These are phyloP conservation scores for Cyberlindnera subsufficiens DNA, from an alignment of 805 yeast species.

Conservation along the genomic window DNA sequence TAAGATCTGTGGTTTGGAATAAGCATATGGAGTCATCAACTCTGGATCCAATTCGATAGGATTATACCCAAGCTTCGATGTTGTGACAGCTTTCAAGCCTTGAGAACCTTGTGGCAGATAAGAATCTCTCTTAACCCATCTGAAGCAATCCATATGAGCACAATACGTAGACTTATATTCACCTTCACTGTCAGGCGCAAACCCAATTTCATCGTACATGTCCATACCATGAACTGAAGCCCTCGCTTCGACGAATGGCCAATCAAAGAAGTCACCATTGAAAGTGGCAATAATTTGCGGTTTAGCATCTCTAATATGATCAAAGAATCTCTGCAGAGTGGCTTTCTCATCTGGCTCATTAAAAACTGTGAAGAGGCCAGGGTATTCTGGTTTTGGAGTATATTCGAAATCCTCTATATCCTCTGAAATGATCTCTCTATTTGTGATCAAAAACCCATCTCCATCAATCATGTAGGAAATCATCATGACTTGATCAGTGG, in stretches of 20 bases:
- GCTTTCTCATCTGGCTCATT: slow-evolving; percentile 85
- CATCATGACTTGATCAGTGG: slow-evolving; percentile 95
- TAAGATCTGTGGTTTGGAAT: slow-evolving; percentile 83
- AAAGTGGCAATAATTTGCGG: slow-evolving; percentile 98
- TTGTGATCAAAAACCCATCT: slow-evolving; percentile 89
- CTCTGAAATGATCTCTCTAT: slow-evolving; percentile 87
- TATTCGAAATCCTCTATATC: slow-evolving; percentile 97
- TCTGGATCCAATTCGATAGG: slow-evolving; percentile 98
- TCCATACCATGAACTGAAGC: slow-evolving; percentile 78
- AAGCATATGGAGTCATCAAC: slow-evolving; percentile 96
- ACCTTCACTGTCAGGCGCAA: slow-evolving; percentile 81
- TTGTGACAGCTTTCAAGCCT: slow-evolving; percentile 96
- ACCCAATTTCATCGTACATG: slow-evolving; percentile 92
- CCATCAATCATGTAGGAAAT: slow-evolving; percentile 99
- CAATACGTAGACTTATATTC: slow-evolving; percentile 91
- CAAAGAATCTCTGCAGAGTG: slow-evolving; percentile 71
- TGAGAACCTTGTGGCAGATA: slow-evolving; percentile 98
- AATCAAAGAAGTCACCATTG: slow-evolving; percentile 98
- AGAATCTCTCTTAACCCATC: slow-evolving; percentile 98
- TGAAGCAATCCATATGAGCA: slow-evolving; percentile 93
- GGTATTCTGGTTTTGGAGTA: slow-evolving; percentile 95
- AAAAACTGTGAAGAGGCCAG: slow-evolving; percentile 83
- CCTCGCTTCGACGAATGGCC: slow-evolving; percentile 96
- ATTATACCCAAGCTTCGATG: slow-evolving; percentile 90
- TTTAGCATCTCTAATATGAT: slow-evolving; percentile 77